Evolutionary conservation across 441 rosid genomes (phyloP).

Genomic region (Raphanus hybrid): DNA sequence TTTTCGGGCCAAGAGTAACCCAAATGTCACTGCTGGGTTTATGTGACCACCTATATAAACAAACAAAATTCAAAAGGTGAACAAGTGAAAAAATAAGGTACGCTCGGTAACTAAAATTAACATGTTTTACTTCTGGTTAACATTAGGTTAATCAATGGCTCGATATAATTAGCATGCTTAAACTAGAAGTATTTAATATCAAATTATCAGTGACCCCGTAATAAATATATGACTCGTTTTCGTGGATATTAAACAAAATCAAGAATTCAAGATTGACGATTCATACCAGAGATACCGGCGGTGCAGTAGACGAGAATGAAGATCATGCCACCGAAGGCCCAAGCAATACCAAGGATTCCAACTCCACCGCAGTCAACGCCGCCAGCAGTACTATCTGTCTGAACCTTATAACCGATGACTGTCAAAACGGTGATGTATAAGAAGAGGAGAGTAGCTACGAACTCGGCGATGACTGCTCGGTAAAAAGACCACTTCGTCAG

Average conservation of each 20-base stretch:
- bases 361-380: slow-evolving; percentile 45
- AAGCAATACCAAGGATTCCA: slow-evolving; percentile 51
- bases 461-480: slow-evolving; percentile 53
- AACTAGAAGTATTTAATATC: not conserved
- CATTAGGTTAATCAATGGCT: not conserved
- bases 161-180: not conserved
- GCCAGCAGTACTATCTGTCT: slow-evolving; percentile 21
- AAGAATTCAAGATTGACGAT: slow-evolving; percentile 22
- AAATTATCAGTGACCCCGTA: not conserved
- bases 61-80: not conserved
- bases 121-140: not conserved
- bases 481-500: slow-evolving; percentile 49
- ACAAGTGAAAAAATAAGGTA: not conserved
- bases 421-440: slow-evolving; percentile 46
- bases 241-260: not conserved
- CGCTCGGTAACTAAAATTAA: not conserved
- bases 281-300: slow-evolving; percentile 51
- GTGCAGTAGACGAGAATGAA: slow-evolving; percentile 54
- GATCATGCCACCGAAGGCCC: slow-evolving; percentile 53
- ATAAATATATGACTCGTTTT: not conserved
- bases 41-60: slow-evolving; percentile 55
- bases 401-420: slow-evolving; percentile 44
- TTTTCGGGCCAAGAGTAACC: slow-evolving; percentile 57
- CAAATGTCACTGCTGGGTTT: slow-evolving; percentile 65
- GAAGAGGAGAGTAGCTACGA: slow-evolving; percentile 49